These are phyloP conservation scores for Entamoeba invadens DNA, from an alignment of 208 protist species.

Conservation along the genomic window DNA sequence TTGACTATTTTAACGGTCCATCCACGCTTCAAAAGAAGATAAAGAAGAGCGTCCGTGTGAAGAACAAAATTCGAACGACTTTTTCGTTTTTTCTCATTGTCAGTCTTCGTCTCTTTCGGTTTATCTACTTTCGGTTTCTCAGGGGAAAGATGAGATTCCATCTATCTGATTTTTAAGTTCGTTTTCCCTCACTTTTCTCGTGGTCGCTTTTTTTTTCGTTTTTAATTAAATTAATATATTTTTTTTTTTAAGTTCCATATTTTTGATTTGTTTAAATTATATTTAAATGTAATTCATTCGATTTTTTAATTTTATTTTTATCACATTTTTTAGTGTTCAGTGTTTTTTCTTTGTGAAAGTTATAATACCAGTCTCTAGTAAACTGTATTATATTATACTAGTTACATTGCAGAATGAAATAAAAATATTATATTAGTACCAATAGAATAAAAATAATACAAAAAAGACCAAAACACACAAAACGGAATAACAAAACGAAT, in stretches of 20 bases:
- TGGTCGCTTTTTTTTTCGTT: not conserved
- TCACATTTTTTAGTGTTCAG: too few relatives aligned
- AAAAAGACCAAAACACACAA: too few relatives aligned
- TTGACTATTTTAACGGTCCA: not conserved
- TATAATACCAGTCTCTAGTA: too few relatives aligned
- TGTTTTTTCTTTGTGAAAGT: too few relatives aligned
- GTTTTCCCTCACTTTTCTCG: not conserved
- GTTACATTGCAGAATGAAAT: too few relatives aligned
- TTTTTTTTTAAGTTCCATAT: not conserved
- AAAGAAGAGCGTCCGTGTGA: not conserved
- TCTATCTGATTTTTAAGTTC: too few relatives aligned
- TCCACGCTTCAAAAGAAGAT: not conserved
- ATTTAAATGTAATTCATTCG: too few relatives aligned
- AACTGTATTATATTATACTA: too few relatives aligned
- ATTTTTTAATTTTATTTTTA: too few relatives aligned
- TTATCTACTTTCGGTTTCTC: not conserved
- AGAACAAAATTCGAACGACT: not conserved
- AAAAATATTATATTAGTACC: too few relatives aligned
- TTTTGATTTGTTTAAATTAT: not conserved
- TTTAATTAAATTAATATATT: not conserved
- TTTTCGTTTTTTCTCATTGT: not conserved
- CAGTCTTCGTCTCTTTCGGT: not conserved
- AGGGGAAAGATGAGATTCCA: too few relatives aligned
- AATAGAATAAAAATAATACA: too few relatives aligned
- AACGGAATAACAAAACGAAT: not conserved